Conservation (phyloP, 2,329 filamentous ascomycete species). For the Verticillium longisporum region DNA sequence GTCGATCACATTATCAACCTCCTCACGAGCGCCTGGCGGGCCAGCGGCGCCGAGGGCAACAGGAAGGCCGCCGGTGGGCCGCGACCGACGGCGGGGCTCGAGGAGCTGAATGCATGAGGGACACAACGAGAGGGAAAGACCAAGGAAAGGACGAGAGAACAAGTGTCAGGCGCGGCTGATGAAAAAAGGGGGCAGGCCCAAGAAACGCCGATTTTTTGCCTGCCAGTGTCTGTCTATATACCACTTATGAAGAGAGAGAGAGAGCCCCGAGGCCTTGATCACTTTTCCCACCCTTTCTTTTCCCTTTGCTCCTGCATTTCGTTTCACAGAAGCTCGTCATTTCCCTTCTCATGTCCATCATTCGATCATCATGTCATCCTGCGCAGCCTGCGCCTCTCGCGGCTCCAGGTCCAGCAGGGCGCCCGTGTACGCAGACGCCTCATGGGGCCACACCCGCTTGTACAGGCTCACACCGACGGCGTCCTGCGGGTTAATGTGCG, state of each 20-base stretch:
- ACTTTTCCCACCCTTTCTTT: not conserved
- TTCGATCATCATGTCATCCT: conserved; percentile 33
- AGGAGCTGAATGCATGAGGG: conserved; percentile 25
- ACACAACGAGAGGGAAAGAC: conserved; percentile 2
- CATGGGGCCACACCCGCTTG: conserved; percentile 77
- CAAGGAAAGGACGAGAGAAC: not conserved
- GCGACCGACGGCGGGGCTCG: conserved; percentile 48
- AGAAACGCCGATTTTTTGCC: not conserved
- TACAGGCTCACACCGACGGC: conserved; percentile 85
- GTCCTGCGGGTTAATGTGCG: conserved; percentile 91
- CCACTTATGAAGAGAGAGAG: not conserved
- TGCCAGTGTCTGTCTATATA: not conserved
- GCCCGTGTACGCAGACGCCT: conserved; percentile 43
- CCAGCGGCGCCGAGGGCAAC: conserved; percentile 68
- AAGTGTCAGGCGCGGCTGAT: not conserved
- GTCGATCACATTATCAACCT: conserved; percentile 82
- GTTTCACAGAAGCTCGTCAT: not conserved
- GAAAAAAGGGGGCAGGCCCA: not conserved
- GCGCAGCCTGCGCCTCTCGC: conserved; percentile 10
- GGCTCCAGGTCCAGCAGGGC: conserved; percentile 30
- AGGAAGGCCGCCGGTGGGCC: conserved; percentile 49
- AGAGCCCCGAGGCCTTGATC: not conserved
- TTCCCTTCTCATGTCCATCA: conserved; percentile 15
- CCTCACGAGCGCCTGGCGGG: conserved; percentile 88
- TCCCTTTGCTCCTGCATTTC: not conserved